Conservation (phyloP, 2,329 filamentous ascomycete genomes). For the Monilinia aucupariae region DNA sequence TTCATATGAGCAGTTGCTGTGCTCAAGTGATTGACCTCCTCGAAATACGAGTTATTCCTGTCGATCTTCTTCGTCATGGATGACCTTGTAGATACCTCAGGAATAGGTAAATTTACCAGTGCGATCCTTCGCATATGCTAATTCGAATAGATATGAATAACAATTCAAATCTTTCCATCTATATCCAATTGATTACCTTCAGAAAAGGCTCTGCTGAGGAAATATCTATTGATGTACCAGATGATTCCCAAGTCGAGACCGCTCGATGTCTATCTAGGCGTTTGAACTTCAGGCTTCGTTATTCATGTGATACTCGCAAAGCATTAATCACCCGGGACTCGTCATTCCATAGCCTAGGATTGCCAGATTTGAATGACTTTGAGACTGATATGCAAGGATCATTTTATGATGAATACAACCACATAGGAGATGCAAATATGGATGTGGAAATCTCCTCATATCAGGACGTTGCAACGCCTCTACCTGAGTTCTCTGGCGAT, state of each 20-base stretch:
- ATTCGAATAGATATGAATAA: slow-evolving; percentile 21
- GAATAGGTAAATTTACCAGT: slow-evolving; percentile 16
- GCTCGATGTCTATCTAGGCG: slow-evolving; percentile 1
- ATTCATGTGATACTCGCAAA: slow-evolving; percentile 4
- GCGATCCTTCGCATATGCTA: background rate
- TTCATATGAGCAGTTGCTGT: background rate
- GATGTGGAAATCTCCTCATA: background rate
- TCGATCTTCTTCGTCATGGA: slow-evolving; percentile 8
- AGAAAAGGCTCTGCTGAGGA: slow-evolving; percentile 12
- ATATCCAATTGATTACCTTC: slow-evolving; percentile 20
- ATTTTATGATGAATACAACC: background rate
- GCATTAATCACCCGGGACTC: background rate
- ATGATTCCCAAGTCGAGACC: slow-evolving; percentile 6
- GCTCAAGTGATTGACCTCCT: background rate
- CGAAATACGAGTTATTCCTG: background rate
- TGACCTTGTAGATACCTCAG: slow-evolving; percentile 11
- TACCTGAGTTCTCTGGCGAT: background rate
- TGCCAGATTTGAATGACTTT: background rate
- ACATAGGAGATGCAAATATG: background rate
- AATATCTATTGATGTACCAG: slow-evolving; percentile 8
- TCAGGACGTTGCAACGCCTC: background rate
- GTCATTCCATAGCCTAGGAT: background rate
- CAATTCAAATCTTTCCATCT: slow-evolving; percentile 18
- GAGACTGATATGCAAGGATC: background rate
- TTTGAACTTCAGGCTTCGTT: background rate